Percentiles rank a stretch among this genome's conserved stretches.
Evolutionary conservation across 2,329 filamentous ascomycete species (phyloP).

Genomic region (Hirsutella thompsonii): DNA sequence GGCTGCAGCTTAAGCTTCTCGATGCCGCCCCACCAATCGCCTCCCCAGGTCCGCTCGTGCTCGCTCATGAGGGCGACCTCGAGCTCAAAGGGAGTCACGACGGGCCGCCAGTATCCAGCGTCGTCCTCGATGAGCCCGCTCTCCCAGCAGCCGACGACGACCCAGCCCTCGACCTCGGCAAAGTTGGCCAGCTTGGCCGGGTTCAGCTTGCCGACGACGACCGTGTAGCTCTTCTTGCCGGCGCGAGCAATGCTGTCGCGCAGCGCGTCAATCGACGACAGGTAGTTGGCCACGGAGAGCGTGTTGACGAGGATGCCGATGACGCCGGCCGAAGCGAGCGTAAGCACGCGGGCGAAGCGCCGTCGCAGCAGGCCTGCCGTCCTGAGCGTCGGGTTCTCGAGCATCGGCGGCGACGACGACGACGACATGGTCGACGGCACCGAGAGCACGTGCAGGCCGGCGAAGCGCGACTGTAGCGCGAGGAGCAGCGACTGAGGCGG

Average conservation of each 20-base stretch:
- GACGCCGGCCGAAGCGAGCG: slow-evolving; percentile 66
- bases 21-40: slow-evolving; percentile 82
- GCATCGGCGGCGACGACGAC: slow-evolving; percentile 28
- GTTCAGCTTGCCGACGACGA: slow-evolving; percentile 94
- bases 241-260: slow-evolving; percentile 59
- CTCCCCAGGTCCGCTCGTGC: slow-evolving; percentile 68
- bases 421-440: no score
- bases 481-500: slow-evolving; percentile 75
- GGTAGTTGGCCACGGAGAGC: slow-evolving; percentile 80
- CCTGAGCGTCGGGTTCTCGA: slow-evolving; percentile 29
- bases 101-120: slow-evolving; percentile 67
- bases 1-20: slow-evolving; percentile 41
- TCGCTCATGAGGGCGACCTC: slow-evolving; percentile 65
- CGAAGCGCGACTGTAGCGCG: slow-evolving; percentile 72
- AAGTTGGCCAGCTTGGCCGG: slow-evolving; percentile 95
- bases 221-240: slow-evolving; percentile 90
- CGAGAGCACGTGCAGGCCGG: slow-evolving; percentile 65
- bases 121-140: slow-evolving; percentile 83
- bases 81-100: slow-evolving; percentile 93
- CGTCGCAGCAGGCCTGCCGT: slow-evolving; percentile 55
- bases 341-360: slow-evolving; percentile 76
- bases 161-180: slow-evolving; percentile 88
- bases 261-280: slow-evolving; percentile 64
- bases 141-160: slow-evolving; percentile 97
- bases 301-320: slow-evolving; percentile 96